phyloP scores from a whole-genome alignment of 345 rosid genomes.

The Gossypium bickii region DNA sequence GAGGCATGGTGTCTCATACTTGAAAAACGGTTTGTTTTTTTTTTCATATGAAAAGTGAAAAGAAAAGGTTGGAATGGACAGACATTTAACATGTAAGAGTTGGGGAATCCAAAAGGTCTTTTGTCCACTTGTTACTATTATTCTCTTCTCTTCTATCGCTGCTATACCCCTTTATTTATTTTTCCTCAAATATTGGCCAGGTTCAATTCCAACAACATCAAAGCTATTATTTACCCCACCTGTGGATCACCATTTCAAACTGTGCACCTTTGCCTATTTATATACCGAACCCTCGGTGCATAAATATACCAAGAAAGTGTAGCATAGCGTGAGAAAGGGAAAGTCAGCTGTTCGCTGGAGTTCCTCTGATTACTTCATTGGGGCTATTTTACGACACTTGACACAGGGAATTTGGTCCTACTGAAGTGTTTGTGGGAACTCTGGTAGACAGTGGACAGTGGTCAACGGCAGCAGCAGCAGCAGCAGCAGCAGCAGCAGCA shows the following conservation, averaged over 20 bases:
- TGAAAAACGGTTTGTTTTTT: background rate
- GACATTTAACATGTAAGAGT: background rate
- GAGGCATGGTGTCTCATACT: no score
- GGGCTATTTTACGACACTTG: background rate
- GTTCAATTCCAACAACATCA: background rate
- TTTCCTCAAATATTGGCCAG: background rate
- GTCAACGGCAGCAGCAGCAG: background rate
- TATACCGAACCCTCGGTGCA: background rate
- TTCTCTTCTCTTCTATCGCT: background rate
- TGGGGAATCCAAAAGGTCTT: background rate
- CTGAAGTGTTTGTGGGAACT: constrained; percentile 66
- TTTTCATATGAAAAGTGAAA: background rate
- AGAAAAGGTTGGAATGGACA: background rate
- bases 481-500: background rate
- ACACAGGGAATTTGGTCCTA: background rate
- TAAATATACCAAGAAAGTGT: background rate
- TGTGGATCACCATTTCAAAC: background rate
- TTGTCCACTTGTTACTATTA: background rate
- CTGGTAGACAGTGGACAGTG: constrained; percentile 27
- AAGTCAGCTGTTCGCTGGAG: constrained; percentile 31
- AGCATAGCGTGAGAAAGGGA: background rate
- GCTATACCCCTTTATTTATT: background rate
- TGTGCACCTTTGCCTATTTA: no score
- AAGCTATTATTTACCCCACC: no score
- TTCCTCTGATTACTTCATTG: constrained; percentile 42